Evolutionary conservation across 2,329 filamentous ascomycete genomes (phyloP), one percentile per base, ranked within the genome.

Genomic region (Penicillium expansum): DNA sequence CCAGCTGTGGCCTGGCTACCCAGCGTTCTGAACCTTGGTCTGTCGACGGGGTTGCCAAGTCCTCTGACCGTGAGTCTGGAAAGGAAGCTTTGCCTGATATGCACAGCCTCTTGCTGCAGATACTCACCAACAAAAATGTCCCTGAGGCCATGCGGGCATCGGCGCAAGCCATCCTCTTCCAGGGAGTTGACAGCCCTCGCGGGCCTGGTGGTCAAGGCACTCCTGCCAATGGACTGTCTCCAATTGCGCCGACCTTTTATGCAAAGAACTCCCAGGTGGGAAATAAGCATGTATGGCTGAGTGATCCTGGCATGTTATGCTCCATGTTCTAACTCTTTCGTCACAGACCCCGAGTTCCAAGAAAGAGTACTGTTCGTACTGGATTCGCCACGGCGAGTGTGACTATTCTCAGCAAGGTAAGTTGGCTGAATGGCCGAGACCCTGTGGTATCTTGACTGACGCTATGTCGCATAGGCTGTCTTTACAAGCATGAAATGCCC

Each of bases 401-500:
- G 89, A 89, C 60, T 97, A 91, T 72, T 86, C 83, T 4, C 90
- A 95, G 71, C 87, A 92, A 68, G 92, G 75, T 72, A 64, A 53
- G 67, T 56, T 11, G 8, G 18, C 20, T 44, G 48, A 11, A 10
- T 45, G 8, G 3, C 20, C 2, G 20, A 18, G 16, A 56, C 14
- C 27, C 44, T 45, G 41, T 54, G 5, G 22, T 18, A 13, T 22
- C 16, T 16, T 50, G 33, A 51, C 56, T 55, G 43, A 60, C 27
- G 11, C 27, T 7, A 20, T 41, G n/a, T 6, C 20, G 11, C 43
- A n/a, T 44, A 77, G 75, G 92, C 0, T 96, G 92, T 77, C 86
- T 87, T 62, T 96, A 86, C 79, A 93, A 92, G 76, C 92, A 96
- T 71, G 90, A 94, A 71, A 96, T 96, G 89, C 92, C 92, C 0